Evolutionary conservation across 208 protist genomes (phyloP).

Genomic region (Phytomonas serpens): DNA sequence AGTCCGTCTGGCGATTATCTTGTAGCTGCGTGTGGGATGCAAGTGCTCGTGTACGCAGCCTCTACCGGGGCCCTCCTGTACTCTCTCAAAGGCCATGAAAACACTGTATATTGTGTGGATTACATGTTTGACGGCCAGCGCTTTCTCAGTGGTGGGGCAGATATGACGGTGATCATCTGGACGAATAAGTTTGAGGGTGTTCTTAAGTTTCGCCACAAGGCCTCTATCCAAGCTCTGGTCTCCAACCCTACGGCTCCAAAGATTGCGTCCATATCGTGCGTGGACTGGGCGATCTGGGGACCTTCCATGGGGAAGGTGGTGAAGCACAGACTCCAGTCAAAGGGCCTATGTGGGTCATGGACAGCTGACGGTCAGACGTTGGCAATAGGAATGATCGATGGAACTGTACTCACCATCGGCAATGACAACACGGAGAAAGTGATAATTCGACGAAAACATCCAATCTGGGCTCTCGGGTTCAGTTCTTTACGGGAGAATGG

Average conservation of each 20-base stretch:
- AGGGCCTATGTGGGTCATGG: slow-evolving; percentile 90
- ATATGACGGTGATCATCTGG: slow-evolving; percentile 95
- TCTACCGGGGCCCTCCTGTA: slow-evolving; percentile 86
- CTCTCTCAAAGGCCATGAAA: slow-evolving; percentile 92
- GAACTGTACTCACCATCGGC: slow-evolving; percentile 31
- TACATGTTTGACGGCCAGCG: slow-evolving; percentile 88
- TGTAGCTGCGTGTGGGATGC: slow-evolving; percentile 79
- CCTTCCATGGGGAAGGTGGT: slow-evolving; percentile 85
- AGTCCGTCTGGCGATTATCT: slow-evolving; percentile 87
- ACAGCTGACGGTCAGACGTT: slow-evolving; percentile 91
- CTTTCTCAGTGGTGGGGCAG: slow-evolving; percentile 92
- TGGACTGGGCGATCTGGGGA: slow-evolving; percentile 96
- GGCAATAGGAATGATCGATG: slow-evolving; percentile 90
- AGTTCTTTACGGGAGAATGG: slow-evolving; percentile 82
- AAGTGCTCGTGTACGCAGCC: slow-evolving; percentile 92
- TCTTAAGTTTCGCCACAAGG: slow-evolving; percentile 94
- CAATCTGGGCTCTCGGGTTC: slow-evolving; percentile 93
- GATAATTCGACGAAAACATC: slow-evolving; percentile 68
- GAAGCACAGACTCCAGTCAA: slow-evolving; percentile 82
- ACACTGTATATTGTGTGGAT: slow-evolving; percentile 88
- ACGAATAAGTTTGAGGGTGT: slow-evolving; percentile 89
- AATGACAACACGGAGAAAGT: slow-evolving; percentile 24
- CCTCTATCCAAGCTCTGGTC: slow-evolving; percentile 91
- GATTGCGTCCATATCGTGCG: slow-evolving; percentile 83
- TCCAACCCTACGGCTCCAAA: slow-evolving; percentile 89